Evolutionary conservation across 2,329 filamentous ascomycete species (phyloP).

Genomic region (Hypoxylon sp.): DNA sequence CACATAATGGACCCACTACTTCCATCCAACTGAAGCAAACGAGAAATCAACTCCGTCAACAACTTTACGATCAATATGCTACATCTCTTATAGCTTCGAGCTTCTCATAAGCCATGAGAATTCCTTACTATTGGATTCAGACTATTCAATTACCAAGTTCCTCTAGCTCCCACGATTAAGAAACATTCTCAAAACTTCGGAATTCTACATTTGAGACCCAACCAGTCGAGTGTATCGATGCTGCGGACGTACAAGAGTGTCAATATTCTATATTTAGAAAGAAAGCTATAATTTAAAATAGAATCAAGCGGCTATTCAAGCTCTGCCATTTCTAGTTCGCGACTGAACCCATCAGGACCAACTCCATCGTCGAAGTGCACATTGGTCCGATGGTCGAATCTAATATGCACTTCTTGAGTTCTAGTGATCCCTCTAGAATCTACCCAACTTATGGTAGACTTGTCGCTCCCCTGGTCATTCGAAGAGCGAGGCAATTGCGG

Average conservation of each 20-base stretch:
- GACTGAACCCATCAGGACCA: constrained; percentile 5
- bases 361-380: constrained; percentile 14
- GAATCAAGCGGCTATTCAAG: neutral
- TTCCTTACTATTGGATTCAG: too few relatives aligned
- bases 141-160: too few relatives aligned
- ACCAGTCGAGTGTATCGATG: too few relatives aligned
- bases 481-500: neutral
- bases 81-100: neutral
- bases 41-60: neutral
- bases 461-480: constrained; percentile 14
- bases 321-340: constrained; percentile 8
- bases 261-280: neutral
- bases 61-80: neutral
- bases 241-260: too few relatives aligned
- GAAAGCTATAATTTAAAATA: neutral
- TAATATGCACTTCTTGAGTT: constrained; percentile 29
- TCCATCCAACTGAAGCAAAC: neutral
- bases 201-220: too few relatives aligned
- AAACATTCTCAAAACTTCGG: too few relatives aligned
- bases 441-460: constrained; percentile 10
- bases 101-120: too few relatives aligned
- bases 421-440: constrained; percentile 17
- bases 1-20: neutral
- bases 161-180: too few relatives aligned
- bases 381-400: constrained; percentile 14